A percentile compares a stretch with the other conserved stretches of the same genome.
phyloP scores from a whole-genome alignment of 305 asterid genomes.

The Caryopteris hybrid region DNA sequence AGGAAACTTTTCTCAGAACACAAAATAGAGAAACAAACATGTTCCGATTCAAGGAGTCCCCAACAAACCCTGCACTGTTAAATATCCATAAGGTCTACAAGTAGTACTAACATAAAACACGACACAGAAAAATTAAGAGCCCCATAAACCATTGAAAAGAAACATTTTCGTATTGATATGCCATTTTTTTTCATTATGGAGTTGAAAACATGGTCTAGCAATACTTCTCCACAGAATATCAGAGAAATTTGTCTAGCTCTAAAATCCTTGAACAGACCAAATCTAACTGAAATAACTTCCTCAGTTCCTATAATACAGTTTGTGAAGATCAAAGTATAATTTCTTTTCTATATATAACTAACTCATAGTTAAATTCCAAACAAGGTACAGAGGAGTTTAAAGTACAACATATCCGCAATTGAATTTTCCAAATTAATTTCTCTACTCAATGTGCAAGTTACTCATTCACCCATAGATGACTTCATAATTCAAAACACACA shows the following conservation, averaged over 20 bases:
- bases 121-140: background rate
- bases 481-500: background rate
- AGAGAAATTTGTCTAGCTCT: background rate
- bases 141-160: background rate
- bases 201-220: background rate
- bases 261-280: background rate
- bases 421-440: background rate
- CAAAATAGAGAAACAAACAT: constrained; percentile 94
- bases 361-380: background rate
- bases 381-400: background rate
- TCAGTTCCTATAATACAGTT: background rate
- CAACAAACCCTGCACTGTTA: constrained; percentile 89
- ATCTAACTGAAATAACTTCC: background rate
- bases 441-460: background rate
- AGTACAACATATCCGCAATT: background rate
- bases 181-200: background rate
- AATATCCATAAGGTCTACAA: constrained; percentile 39
- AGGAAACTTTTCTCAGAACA: constrained; percentile 54
- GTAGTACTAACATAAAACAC: constrained; percentile 6
- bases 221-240: background rate
- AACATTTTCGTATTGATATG: background rate
- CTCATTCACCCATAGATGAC: background rate
- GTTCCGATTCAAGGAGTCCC: constrained; percentile 95
- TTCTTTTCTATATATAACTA: background rate
- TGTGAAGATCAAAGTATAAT: background rate